Conservation (phyloP, 345 rosid species). For the Pugionium dolabratum region DNA sequence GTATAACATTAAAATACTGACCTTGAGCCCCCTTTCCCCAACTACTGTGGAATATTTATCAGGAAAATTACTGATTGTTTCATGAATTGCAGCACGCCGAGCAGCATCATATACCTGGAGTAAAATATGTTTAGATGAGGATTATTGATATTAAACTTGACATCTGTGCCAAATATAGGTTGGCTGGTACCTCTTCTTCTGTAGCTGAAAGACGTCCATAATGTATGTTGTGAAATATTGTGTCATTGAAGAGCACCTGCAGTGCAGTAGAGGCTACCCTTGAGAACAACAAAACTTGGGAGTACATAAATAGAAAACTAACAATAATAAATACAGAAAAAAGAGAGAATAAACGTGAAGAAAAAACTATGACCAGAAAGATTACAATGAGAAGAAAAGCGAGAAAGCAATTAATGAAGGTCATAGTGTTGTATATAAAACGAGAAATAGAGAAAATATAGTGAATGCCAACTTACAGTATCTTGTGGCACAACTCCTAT, state of each 20-base stretch:
- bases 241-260: constrained; percentile 97
- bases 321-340: background rate
- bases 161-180: constrained; percentile 9
- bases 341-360: background rate
- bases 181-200: constrained; percentile 68
- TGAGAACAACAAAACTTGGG: constrained; percentile 23
- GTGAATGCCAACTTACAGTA: constrained; percentile 59
- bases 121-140: constrained; percentile 21
- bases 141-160: background rate
- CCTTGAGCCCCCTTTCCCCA: constrained; percentile 99
- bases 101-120: constrained; percentile 96
- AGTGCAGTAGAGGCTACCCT: constrained; percentile 32
- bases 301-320: constrained; percentile 6
- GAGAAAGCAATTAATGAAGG: constrained; percentile 10
- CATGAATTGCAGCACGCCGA: constrained; percentile 90
- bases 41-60: constrained; percentile 87
- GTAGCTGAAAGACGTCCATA: constrained; percentile 94
- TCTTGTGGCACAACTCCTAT: constrained; percentile 99
- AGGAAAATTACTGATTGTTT: constrained; percentile 87
- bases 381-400: constrained; percentile 9
- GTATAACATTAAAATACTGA: constrained; percentile 44
- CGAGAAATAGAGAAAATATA: background rate
- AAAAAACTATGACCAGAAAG: background rate
- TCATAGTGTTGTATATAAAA: constrained; percentile 2
- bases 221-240: constrained; percentile 90